Conservation (phyloP, 208 protist species). For the Herpetomonas muscarum region DNA sequence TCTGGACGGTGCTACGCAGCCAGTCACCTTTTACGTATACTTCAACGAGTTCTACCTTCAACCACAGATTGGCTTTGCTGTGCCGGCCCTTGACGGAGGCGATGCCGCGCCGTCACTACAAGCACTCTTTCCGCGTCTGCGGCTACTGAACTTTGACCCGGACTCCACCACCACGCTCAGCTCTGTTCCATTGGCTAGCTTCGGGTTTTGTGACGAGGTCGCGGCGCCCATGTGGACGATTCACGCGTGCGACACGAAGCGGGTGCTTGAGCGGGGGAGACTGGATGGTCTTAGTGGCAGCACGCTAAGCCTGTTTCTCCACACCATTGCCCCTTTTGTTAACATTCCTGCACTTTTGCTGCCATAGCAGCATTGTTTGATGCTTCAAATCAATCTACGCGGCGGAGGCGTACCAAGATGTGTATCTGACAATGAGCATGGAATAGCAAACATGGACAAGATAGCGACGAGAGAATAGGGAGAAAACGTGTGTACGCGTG, state of each 20-base stretch:
- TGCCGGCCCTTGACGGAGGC: not conserved
- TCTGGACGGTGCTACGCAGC: too few relatives aligned
- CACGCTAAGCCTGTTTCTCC: slow-evolving; percentile 38
- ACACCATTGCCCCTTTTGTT: slow-evolving; percentile 24
- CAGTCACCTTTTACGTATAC: not conserved
- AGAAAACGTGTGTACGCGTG: too few relatives aligned
- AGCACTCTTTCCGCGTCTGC: not conserved
- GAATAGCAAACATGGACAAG: too few relatives aligned
- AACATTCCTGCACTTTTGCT: slow-evolving; percentile 10
- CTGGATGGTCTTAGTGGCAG: slow-evolving; percentile 22
- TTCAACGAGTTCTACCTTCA: not conserved
- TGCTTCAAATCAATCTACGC: too few relatives aligned
- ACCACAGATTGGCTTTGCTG: not conserved
- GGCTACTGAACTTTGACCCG: not conserved
- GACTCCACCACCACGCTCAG: not conserved
- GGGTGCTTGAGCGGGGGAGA: slow-evolving; percentile 17
- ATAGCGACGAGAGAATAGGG: too few relatives aligned
- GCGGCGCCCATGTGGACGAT: slow-evolving; percentile 40
- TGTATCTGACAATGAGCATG: too few relatives aligned
- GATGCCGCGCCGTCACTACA: not conserved
- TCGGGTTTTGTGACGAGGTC: slow-evolving; percentile 40
- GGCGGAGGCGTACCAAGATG: too few relatives aligned
- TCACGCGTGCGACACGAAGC: slow-evolving; percentile 54
- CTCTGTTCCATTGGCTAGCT: slow-evolving; percentile 21
- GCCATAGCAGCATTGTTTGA: not conserved